Evolutionary conservation across 2,329 filamentous ascomycete species (phyloP), one percentile per base, ranked within the genome.

Genomic region (Ophioceras dolichostomum): DNA sequence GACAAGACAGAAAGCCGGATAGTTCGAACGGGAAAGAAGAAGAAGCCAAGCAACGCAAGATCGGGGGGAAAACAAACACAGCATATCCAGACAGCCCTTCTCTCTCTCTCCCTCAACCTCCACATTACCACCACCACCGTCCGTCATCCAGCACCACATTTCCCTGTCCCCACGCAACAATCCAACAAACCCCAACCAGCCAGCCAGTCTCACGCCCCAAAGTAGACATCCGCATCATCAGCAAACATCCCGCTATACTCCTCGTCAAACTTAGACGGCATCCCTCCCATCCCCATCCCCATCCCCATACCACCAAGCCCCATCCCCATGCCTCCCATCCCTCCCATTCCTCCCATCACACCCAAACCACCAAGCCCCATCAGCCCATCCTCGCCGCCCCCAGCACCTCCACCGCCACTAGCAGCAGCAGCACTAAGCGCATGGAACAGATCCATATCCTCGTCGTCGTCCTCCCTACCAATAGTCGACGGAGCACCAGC

Each of bases 201-300:
- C n/a, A 26, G 12, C 8, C 8, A 19, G 21, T 4, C 3, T 33
- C 4, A 33, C 19, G 18, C 59, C 36, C 62, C 59, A 47, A 72
- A 74, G 47, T 73, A 70, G 39, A 72, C 56, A 42, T 73, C 68
- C 39, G 70, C 66, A 41, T 56, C 60, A 43, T 60, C 59, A 20
- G 58, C 61, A 45, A 73, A 72, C 65, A 75, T 68, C 17, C 17
- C 19, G 51, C 58, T 61, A 41, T 69, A 70, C 31, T 68, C 65
- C 31, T 73, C 70, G 37, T 71, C 68, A 46, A 70, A 71, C 53
- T 71, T 71, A 54, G 54, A 60, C 48, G 68, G 60, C 57, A 68
- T 61, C 4, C 31, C 31, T 26, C 22, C 22, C 22, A 26, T 35
- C 35, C 18, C 32, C 41, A 10, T 34, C 36, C 21, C 34, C 12